Base-by-base conservation (phyloP, 1,284 basidiomycete species). In the Trametes polyzona region DNA sequence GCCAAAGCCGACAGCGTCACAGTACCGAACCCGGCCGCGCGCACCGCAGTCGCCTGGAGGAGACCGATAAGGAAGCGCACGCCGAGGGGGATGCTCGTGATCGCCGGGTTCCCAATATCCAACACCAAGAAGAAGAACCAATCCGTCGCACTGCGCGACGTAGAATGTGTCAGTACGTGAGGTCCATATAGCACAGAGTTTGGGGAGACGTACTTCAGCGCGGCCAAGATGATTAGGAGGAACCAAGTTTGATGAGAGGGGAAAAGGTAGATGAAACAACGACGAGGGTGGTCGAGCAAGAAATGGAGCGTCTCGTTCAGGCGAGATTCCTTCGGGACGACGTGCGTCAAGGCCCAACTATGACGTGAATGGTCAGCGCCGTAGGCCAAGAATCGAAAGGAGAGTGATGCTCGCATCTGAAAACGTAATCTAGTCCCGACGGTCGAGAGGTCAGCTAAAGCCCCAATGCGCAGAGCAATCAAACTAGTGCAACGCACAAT, bases 211-310 rank as follows among this genome's bases (percentile, higher is more conserved):
- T 65, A 93, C 89, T 87, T 94, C 30, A 98, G 77, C 4, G 78
- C 68, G 9, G 90, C 39, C 0, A 91, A 71, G 40, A 97, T 65
- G 1, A 83, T 82, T 0, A 94, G 63, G 14, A 98, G 82, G 66
- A 96, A 93, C 93, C 95, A 96, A 1, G 96, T 98, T 70, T 98
- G 95, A 63, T 95, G 92, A 0, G 93, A 89, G 0, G 96, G 96
- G 68, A 99, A 98, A 7, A 99, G 83, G 71, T 97, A 96, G 39
- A 96, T 87, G 70, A 94, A 98, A 75, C 96, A 95, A 62, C 96
- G 84, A 23, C 96, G 84, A n/a, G 96, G 96, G 69, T 98, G 96
- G 69, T 98, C 95, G 17, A 99, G 83, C 6, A 99, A 80, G 72
- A 99, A 99, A 56, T 88, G 87, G 1, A 97, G 77, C 0, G 95